Evolutionary conservation across 371 early-diverging fungal genomes (phyloP).

Genomic region (Mucor mucedo): DNA sequence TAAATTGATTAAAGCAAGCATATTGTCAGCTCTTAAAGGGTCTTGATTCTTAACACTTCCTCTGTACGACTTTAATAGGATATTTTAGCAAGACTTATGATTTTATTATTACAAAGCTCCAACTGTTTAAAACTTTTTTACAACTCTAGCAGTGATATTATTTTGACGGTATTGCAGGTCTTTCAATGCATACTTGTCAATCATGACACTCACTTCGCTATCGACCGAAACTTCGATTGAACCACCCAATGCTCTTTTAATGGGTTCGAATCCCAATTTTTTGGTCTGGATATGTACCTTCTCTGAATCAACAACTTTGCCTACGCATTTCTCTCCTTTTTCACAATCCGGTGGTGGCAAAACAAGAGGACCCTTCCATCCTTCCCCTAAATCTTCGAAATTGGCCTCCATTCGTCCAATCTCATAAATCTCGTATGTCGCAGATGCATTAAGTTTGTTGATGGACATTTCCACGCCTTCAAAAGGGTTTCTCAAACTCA

Average conservation of each 20-base stretch:
- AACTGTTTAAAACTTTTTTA: constrained; percentile 36
- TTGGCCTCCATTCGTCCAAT: constrained; percentile 43
- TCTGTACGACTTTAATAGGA: no score
- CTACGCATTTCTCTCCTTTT: constrained; percentile 16
- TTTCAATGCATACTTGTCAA: constrained; percentile 37
- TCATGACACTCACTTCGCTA: constrained; percentile 39
- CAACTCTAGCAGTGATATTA: constrained; percentile 48
- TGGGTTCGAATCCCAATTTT: constrained; percentile 44
- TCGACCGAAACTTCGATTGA: constrained; percentile 43
- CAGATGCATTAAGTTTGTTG: constrained; percentile 46
- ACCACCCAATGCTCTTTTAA: constrained; percentile 47
- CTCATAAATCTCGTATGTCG: constrained; percentile 34
- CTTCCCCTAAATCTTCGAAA: constrained; percentile 36
- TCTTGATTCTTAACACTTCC: no score
- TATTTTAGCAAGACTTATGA: no score
- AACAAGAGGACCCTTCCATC: constrained; percentile 31
- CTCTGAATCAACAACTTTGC: constrained; percentile 36
- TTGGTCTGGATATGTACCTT: constrained; percentile 49
- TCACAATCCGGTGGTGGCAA: constrained; percentile 30
- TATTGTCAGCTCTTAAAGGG: no score
- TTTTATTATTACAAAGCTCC: no score
- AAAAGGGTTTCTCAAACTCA: constrained; percentile 52
- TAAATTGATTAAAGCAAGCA: no score
- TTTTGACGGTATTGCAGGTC: constrained; percentile 38
- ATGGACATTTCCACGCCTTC: constrained; percentile 37